phyloP scores from a whole-genome alignment of 1,139 yeast species.

The Pichia sp. region DNA sequence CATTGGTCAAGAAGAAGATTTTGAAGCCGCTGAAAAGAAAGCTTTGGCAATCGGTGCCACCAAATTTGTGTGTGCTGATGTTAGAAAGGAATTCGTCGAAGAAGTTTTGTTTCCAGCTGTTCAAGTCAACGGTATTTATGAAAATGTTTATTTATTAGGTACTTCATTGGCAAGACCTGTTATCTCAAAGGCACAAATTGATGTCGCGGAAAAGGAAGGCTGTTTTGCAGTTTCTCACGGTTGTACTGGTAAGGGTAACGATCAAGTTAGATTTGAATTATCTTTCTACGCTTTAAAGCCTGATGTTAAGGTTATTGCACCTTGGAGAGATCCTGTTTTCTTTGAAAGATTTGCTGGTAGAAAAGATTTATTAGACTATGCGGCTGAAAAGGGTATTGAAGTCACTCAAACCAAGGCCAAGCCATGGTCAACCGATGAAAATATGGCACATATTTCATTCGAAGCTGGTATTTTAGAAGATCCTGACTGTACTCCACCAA shows the following conservation, averaged over 20 bases:
- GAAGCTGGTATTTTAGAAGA: conserved; percentile 99
- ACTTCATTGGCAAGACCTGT: conserved; percentile 98
- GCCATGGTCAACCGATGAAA: conserved; percentile 99
- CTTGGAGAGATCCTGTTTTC: conserved; percentile 97
- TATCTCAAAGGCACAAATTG: conserved; percentile 95
- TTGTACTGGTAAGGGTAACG: conserved; percentile 99
- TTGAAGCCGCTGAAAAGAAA: conserved; percentile 93
- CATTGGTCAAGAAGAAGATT: conserved; percentile 98
- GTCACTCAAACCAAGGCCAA: conserved; percentile 96
- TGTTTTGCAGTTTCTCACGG: conserved; percentile 99
- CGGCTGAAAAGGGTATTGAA: conserved; percentile 84
- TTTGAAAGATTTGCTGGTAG: conserved; percentile 97
- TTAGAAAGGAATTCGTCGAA: conserved; percentile 90
- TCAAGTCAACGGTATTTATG: conserved; percentile 94
- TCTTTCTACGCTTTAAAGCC: conserved; percentile 97
- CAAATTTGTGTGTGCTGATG: conserved; percentile 89
- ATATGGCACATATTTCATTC: conserved; percentile 95
- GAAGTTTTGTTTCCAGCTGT: conserved; percentile 94
- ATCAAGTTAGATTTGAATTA: conserved; percentile 95
- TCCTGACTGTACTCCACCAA: conserved; percentile 98
- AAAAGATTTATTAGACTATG: conserved; percentile 88
- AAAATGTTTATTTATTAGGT: conserved; percentile 91
- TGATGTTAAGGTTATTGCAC: conserved; percentile 93
- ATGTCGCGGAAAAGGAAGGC: conserved; percentile 94
- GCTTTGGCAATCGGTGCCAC: conserved; percentile 96